Conservation (phyloP, 495 filamentous ascomycete species). For the Aspergillus hancockii region DNA sequence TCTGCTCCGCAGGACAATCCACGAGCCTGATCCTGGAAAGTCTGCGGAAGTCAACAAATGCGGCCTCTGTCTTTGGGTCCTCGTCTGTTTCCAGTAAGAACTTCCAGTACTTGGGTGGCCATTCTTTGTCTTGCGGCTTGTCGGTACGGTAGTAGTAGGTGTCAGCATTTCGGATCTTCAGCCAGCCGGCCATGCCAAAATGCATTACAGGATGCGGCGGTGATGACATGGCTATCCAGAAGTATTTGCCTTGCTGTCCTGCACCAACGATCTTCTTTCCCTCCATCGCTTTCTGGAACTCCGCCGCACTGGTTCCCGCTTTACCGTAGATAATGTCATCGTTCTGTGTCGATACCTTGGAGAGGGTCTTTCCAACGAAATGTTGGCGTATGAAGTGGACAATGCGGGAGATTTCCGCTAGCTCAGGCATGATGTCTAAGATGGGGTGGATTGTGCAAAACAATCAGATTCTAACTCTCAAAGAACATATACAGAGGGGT, state of each 20-base stretch:
- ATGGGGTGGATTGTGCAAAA: not conserved
- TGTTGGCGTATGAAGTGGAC: slow-evolving; percentile 80
- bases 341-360: slow-evolving; percentile 66
- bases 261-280: slow-evolving; percentile 77
- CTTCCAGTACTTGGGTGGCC: slow-evolving; percentile 92
- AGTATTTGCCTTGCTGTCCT: slow-evolving; percentile 91
- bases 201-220: slow-evolving; percentile 90
- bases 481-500: not conserved
- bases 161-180: slow-evolving; percentile 76
- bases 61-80: slow-evolving; percentile 64
- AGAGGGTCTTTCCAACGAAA: slow-evolving; percentile 79
- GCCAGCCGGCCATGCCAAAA: slow-evolving; percentile 88
- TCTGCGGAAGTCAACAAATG: slow-evolving; percentile 80
- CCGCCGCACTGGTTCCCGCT: slow-evolving; percentile 71
- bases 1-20: slow-evolving; percentile 71
- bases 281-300: slow-evolving; percentile 69
- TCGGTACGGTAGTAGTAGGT: slow-evolving; percentile 75
- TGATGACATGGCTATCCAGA: slow-evolving; percentile 76
- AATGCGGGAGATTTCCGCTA: slow-evolving; percentile 83
- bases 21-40: slow-evolving; percentile 79
- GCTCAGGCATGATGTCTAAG: slow-evolving; percentile 72
- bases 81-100: slow-evolving; percentile 70
- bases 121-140: slow-evolving; percentile 60
- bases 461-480: not conserved
- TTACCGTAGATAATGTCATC: slow-evolving; percentile 87